A percentile compares a stretch with the other conserved stretches of the same genome.
These are phyloP conservation scores for Mycena rosella DNA, from an alignment of 768 basidiomycete genomes.

Conservation along the genomic window DNA sequence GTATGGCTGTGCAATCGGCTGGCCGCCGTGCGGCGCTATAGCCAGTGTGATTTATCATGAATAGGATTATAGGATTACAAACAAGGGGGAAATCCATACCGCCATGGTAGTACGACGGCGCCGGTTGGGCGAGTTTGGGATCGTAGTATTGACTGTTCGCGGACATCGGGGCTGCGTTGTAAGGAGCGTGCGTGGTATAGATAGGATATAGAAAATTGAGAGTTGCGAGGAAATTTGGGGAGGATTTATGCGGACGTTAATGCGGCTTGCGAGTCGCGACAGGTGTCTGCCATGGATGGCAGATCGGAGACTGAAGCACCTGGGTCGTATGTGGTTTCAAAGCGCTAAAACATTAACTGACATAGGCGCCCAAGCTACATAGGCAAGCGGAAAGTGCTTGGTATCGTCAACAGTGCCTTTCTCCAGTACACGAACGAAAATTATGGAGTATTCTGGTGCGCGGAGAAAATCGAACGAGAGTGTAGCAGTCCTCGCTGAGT, in stretches of 20 bases:
- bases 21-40: constrained; percentile 1
- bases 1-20: constrained; percentile 3
- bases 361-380: no score
- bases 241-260: not conserved
- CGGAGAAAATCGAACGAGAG: no score
- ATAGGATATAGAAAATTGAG: not conserved
- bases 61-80: not conserved
- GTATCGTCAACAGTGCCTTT: no score
- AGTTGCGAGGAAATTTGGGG: not conserved
- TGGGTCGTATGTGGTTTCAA: not conserved
- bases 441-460: no score
- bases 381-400: no score
- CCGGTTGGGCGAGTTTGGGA: constrained; percentile 14
- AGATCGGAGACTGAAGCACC: not conserved
- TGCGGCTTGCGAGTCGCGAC: not conserved
- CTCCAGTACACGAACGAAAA: no score
- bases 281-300: constrained; percentile 5
- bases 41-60: not conserved
- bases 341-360: no score
- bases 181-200: not conserved
- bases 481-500: no score
- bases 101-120: constrained; percentile 13
- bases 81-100: not conserved
- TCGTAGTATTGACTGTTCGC: constrained; percentile 16
- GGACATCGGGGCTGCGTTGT: constrained; percentile 1